phyloP scores from a whole-genome alignment of 1,284 basidiomycete genomes.

The Melanopsichium pennsylvanicum region DNA sequence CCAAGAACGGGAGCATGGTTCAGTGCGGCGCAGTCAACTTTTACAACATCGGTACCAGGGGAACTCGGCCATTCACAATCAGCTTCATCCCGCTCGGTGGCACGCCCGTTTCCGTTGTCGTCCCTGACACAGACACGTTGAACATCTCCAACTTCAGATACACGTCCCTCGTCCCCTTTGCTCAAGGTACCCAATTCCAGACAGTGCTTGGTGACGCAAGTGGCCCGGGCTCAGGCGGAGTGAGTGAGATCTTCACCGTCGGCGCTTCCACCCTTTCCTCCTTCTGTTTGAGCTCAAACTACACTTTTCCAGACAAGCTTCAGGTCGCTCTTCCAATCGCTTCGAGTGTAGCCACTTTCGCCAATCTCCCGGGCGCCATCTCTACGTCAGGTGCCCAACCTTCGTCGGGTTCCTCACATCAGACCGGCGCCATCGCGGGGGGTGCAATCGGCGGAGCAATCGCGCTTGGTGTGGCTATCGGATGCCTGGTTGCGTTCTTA shows the following conservation, averaged over 20 bases:
- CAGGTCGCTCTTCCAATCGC: conserved; percentile 23
- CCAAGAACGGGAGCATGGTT: conserved; percentile 29
- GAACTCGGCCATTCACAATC: conserved; percentile 50
- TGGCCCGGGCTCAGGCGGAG: conserved; percentile 47
- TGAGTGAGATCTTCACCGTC: conserved; percentile 37
- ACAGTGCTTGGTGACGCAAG: conserved; percentile 42
- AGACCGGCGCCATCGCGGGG: conserved; percentile 49
- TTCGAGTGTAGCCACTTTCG: conserved; percentile 30
- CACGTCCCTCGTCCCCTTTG: conserved; percentile 33
- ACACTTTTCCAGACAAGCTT: conserved; percentile 14
- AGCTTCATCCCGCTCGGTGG: conserved; percentile 41
- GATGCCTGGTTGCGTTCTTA: conserved; percentile 37
- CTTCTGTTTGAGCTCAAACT: conserved; percentile 21
- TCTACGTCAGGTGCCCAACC: not conserved
- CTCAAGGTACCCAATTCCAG: conserved; percentile 44
- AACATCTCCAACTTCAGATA: conserved; percentile 46
- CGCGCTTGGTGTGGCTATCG: conserved; percentile 41
- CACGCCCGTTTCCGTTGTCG: conserved; percentile 31
- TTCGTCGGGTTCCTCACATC: not conserved
- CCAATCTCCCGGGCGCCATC: conserved; percentile 46
- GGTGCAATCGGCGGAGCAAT: conserved; percentile 54
- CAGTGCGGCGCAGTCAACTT: conserved; percentile 46
- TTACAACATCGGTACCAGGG: conserved; percentile 47
- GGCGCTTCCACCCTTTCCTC: conserved; percentile 8
- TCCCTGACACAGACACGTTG: conserved; percentile 29